A percentile compares a stretch with the other conserved stretches of the same genome.
phyloP scores from a whole-genome alignment of 805 yeast genomes.

The Nakazawaea ernobii region DNA sequence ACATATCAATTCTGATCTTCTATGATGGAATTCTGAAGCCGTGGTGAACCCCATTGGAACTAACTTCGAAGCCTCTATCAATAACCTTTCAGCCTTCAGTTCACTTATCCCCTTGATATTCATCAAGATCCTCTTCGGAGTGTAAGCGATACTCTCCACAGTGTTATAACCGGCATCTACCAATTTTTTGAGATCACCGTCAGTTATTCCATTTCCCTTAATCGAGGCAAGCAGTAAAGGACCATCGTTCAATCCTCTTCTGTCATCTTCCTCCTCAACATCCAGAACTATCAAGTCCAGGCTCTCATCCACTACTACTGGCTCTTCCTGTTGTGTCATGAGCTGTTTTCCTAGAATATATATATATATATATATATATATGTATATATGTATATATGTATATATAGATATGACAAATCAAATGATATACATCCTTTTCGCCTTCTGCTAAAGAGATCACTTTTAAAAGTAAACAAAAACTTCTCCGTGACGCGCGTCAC shows the following conservation, averaged over 20 bases:
- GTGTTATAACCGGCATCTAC: constrained; percentile 83
- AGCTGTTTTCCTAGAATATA: not conserved
- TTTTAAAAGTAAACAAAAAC: constrained; percentile 5
- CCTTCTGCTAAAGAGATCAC: not conserved
- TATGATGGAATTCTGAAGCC: constrained; percentile 87
- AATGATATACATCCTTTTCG: not conserved
- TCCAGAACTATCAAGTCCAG: constrained; percentile 1
- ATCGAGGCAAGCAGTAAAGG: constrained; percentile 50
- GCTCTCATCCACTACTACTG: constrained; percentile 2
- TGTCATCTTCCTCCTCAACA: constrained; percentile 40
- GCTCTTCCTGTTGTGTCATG: constrained; percentile 2
- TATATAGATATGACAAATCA: not conserved
- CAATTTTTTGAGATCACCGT: constrained; percentile 72
- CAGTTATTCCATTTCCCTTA: constrained; percentile 76
- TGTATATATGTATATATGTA: not conserved
- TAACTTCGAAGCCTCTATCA: constrained; percentile 75
- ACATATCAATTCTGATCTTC: constrained; percentile 87
- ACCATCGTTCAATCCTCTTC: constrained; percentile 33
- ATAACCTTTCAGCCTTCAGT: constrained; percentile 83
- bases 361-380: not conserved
- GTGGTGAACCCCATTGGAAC: constrained; percentile 98
- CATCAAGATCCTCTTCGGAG: constrained; percentile 75
- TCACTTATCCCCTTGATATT: constrained; percentile 90
- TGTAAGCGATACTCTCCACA: constrained; percentile 88
- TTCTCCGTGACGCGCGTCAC: constrained; percentile 4